Evolutionary conservation across 495 filamentous ascomycete genomes (phyloP), one percentile per base, ranked within the genome.

Genomic region (Aspergillus hancockii): DNA sequence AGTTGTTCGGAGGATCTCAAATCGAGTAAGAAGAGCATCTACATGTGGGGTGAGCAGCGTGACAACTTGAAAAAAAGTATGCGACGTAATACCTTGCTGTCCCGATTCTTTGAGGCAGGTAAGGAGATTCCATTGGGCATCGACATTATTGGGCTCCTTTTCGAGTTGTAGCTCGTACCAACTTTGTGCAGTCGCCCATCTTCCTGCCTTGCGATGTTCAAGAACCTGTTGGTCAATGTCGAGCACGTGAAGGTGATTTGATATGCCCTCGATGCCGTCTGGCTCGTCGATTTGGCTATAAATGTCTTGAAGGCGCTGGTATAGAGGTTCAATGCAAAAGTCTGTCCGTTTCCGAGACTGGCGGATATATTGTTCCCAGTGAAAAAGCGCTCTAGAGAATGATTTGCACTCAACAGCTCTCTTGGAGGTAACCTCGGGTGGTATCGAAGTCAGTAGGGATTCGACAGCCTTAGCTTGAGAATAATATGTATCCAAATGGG

Each of bases 261-360:
- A 97, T 49, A 99, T 90, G 7, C 94, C 94, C 67, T 97, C 92
- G 43, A 99, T 88, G 0, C 95, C 93, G 71, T 99, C 94, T 1
- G 94, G 94, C 65, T 99, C 94, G 62, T 99, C 95, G 52, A 99
- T 97, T 61, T 95, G 87, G 1, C 90, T 92, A 71, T 98, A 99
- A 41, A 97, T 97, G 19, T 92, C 85, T 63, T 97, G 94, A 5
- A 98, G 74, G 30, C 86, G 81, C 63, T 92, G 84, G 63, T 93
- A 84, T 2, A 93, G 77, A 54, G 79, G 72, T 51, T 88, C 82
- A 40, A 82, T 72, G 21, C 78, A 75, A 19, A 80, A 64, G 8
- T 67, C 63, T 16, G 75, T 69, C 13, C 74, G 67, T 30, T 60
- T 72, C 38, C 76, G 81, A 52, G 78, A 73, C 57, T 88, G 83